These are phyloP conservation scores for Leavenworthia alabamica DNA, from an alignment of 345 rosid genomes.

Conservation along the genomic window DNA sequence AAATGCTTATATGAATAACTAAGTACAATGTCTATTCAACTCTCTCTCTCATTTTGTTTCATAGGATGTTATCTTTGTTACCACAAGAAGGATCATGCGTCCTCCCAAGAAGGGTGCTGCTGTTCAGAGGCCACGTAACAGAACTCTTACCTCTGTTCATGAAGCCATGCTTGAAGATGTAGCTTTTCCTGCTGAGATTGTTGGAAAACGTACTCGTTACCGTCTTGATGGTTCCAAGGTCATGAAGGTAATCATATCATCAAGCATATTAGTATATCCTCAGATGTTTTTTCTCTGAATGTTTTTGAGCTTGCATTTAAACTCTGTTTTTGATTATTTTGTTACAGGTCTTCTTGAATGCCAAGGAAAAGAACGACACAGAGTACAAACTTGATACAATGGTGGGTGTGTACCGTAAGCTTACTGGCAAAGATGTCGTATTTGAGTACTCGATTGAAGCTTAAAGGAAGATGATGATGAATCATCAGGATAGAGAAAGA, in stretches of 20 bases:
- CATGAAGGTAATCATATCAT: conserved; percentile 48
- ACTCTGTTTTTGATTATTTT: background rate
- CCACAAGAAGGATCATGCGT: conserved; percentile 71
- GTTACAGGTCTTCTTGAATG: conserved; percentile 64
- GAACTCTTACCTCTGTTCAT: conserved; percentile 75
- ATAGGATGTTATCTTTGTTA: conserved; percentile 71
- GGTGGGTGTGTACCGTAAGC: conserved; percentile 79
- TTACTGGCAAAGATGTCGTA: conserved; percentile 76
- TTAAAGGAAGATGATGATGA: conserved; percentile 28
- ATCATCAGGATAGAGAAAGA: conserved; percentile 22
- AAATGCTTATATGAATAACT: background rate
- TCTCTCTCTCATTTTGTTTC: background rate
- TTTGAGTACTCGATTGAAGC: conserved; percentile 75
- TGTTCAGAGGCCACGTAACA: conserved; percentile 71
- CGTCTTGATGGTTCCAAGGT: conserved; percentile 76
- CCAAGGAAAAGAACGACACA: conserved; percentile 71
- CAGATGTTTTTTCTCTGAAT: background rate
- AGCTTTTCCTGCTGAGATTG: conserved; percentile 85
- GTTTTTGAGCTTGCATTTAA: background rate
- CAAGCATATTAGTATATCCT: background rate
- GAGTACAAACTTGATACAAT: conserved; percentile 75
- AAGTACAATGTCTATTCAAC: background rate
- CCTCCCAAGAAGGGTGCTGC: conserved; percentile 97
- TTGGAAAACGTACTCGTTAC: conserved; percentile 73
- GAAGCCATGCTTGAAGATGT: conserved; percentile 82